phyloP scores from a whole-genome alignment of 441 rosid genomes.

The Euphorbia celastroides region DNA sequence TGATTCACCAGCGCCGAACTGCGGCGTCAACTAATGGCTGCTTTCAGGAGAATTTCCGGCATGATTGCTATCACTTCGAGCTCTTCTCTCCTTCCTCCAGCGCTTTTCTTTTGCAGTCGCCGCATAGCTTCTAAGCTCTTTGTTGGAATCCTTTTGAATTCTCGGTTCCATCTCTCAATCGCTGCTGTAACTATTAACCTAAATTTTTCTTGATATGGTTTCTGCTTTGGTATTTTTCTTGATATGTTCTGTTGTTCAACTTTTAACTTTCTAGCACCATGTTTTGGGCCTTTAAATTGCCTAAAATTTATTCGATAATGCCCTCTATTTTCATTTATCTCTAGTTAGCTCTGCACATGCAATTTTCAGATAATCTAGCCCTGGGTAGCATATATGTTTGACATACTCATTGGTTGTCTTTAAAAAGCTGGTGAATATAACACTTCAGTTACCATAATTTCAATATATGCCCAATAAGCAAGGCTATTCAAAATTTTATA shows the following conservation, averaged over 20 bases:
- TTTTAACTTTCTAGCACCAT: neutral
- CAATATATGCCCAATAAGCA: no score
- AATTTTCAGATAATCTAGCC: neutral
- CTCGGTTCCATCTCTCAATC: neutral
- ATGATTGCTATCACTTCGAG: slow-evolving; percentile 9
- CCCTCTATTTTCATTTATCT: no score
- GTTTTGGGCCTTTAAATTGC: neutral
- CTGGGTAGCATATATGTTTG: neutral
- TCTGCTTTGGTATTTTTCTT: neutral
- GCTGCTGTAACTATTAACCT: no score
- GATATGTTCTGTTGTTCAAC: neutral
- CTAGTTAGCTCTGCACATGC: neutral
- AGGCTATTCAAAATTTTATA: no score
- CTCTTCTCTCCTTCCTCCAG: slow-evolving; percentile 31
- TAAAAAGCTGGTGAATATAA: no score
- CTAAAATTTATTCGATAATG: no score
- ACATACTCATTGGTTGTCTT: no score
- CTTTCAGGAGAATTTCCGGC: slow-evolving; percentile 37
- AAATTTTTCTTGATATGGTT: neutral
- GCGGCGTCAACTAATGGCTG: slow-evolving; percentile 38
- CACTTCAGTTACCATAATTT: no score
- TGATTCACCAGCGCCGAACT: neutral
- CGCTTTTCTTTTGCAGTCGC: slow-evolving; percentile 39
- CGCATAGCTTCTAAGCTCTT: slow-evolving; percentile 74
- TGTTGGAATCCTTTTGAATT: slow-evolving; percentile 33